A percentile compares a stretch with the other conserved stretches of the same genome.
These are phyloP conservation scores for Stephanodiscus triporus DNA, from an alignment of 108 stramenopile species.

Conservation along the genomic window DNA sequence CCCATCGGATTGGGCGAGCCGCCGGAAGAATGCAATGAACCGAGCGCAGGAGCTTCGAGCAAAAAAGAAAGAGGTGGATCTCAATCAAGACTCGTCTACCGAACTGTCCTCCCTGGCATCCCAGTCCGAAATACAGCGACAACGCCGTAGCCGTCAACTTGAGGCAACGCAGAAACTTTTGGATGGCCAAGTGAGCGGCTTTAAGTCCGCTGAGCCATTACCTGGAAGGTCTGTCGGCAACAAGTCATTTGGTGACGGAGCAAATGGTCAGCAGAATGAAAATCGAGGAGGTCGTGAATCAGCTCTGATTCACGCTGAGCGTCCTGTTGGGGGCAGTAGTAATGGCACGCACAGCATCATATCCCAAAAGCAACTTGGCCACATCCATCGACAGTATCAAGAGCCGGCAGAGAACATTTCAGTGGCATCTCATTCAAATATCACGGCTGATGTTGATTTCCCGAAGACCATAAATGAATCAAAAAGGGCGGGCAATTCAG, in stretches of 20 bases:
- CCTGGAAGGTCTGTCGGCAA: not conserved
- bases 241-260: not conserved
- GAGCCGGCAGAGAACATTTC: not conserved
- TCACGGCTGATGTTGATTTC: not conserved
- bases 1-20: slow-evolving; percentile 47
- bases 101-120: slow-evolving; percentile 1
- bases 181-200: slow-evolving; percentile 24
- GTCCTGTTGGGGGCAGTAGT: not conserved
- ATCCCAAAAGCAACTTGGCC: slow-evolving; percentile 31
- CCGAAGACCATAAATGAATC: not conserved
- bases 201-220: not conserved
- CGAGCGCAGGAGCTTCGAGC: slow-evolving; percentile 45
- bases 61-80: slow-evolving; percentile 26
- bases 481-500: not conserved
- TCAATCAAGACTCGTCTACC: not conserved
- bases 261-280: not conserved
- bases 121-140: slow-evolving; percentile 35
- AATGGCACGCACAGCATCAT: slow-evolving; percentile 1
- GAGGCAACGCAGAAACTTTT: slow-evolving; percentile 46
- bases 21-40: slow-evolving; percentile 43
- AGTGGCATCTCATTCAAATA: not conserved
- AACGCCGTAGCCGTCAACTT: slow-evolving; percentile 38
- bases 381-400: slow-evolving; percentile 18
- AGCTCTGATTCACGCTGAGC: not conserved
- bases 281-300: not conserved